Conservation (phyloP, 345 rosid genomes). For the Viola odorata region DNA sequence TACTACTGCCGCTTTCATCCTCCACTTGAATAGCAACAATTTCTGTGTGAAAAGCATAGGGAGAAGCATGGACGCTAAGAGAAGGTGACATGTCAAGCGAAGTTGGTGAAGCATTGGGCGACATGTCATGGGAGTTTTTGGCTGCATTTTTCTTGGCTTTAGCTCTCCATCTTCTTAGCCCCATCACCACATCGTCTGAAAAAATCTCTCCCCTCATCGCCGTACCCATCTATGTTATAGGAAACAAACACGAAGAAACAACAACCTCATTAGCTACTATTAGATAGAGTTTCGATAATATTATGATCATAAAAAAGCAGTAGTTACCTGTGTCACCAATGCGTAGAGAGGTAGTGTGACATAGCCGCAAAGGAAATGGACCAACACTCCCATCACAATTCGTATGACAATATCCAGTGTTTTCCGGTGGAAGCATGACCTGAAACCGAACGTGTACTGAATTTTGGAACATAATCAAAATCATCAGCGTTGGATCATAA, state of each 20-base stretch:
- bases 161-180: slow-evolving; percentile 45
- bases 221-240: slow-evolving; percentile 47
- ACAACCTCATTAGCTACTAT: background rate
- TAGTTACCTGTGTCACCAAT: slow-evolving; percentile 48
- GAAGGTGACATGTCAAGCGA: slow-evolving; percentile 12
- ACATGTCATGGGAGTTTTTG: too few species aligned
- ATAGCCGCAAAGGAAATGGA: slow-evolving; percentile 51
- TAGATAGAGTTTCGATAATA: background rate
- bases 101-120: too few species aligned
- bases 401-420: slow-evolving; percentile 40
- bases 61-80: background rate
- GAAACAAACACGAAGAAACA: background rate
- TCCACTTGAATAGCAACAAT: too few species aligned
- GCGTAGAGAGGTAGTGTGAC: slow-evolving; percentile 64
- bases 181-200: slow-evolving; percentile 31
- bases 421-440: slow-evolving; percentile 49
- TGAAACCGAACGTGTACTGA: slow-evolving; percentile 50
- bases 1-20: too few species aligned
- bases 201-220: slow-evolving; percentile 44
- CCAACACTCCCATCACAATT: slow-evolving; percentile 39
- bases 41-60: too few species aligned
- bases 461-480: slow-evolving; percentile 3
- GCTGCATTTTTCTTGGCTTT: slow-evolving; percentile 34
- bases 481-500: background rate
- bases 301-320: too few species aligned